These are phyloP conservation scores for Phaseolus lunatus DNA, from an alignment of 306 rosid genomes.

Conservation along the genomic window DNA sequence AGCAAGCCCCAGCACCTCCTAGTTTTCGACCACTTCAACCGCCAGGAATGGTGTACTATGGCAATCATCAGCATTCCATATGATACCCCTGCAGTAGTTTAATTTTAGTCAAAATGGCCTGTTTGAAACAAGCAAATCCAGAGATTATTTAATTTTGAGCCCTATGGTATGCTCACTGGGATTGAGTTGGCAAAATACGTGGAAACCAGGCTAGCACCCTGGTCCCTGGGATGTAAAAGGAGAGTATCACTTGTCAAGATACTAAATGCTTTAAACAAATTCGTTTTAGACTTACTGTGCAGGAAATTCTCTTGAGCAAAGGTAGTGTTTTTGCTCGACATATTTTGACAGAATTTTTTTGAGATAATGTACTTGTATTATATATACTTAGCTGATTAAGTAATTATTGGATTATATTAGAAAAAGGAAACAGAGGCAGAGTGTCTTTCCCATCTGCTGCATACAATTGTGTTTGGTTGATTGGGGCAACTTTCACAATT, in stretches of 20 bases:
- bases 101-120: conserved; percentile 16
- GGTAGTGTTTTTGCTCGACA: neutral
- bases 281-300: neutral
- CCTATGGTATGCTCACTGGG: neutral
- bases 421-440: conserved; percentile 13
- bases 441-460: neutral
- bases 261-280: conserved; percentile 4
- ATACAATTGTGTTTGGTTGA: neutral
- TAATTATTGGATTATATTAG: conserved; percentile 19
- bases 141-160: conserved; percentile 27
- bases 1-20: conserved; percentile 61
- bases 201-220: neutral
- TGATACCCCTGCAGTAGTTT: conserved; percentile 48
- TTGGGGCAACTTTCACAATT: neutral
- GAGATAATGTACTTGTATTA: conserved; percentile 30
- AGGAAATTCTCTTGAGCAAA: conserved; percentile 13
- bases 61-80: conserved; percentile 63
- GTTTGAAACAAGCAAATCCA: conserved; percentile 23
- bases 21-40: conserved; percentile 74
- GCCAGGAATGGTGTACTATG: conserved; percentile 72
- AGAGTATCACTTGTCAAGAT: neutral
- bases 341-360: conserved; percentile 20
- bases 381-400: conserved; percentile 25
- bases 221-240: conserved; percentile 3
- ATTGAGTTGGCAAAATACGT: neutral